Base-by-base conservation (phyloP, 768 basidiomycete genomes). In the Naganishia vaughanmartiniae region DNA sequence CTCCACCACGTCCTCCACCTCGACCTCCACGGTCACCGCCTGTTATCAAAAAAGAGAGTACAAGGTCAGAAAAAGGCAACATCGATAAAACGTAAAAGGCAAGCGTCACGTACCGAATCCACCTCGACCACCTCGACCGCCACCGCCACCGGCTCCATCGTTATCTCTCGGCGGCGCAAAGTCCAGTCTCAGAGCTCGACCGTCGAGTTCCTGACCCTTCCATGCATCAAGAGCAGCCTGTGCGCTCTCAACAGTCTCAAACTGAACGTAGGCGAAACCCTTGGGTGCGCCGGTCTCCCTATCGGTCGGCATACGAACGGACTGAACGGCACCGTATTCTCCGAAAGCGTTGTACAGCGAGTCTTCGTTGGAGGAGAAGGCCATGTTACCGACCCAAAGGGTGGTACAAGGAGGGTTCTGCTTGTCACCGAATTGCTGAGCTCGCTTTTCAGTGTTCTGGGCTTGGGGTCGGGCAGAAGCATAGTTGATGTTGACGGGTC, bases 261-360 rank as follows among this genome's bases (percentile, higher is more conserved):
- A 96, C 82, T 97, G 93, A 78, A 99, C 90, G 82, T 98, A 98
- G 26, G 89, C 96, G 82, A 95, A 98, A 76, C 96, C 96, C 82
- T 97, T 98, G 55, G 91, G 89, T 72, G 85, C 86, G 33, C 93
- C 93, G 9, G 90, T 86, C 60, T 99, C 96, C 74, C 91, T 85
- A 81, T 98, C 93, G 46, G 93, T 96, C 34, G 93, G 93, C 60
- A 99, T 83, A 68, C 93, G 87, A 48, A 97, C 91, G 77, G 84
- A 89, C 84, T 90, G 90, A 72, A 96, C 87, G 53, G 87, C 85
- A 69, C 92, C 92, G 79, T 89, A 89, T 78, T 93, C 92, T 73
- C 87, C 89, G 82, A 98, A 99, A 75, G 88, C 85, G 80, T 90
- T 87, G 92, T 93, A 97, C 39, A 97, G 84, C 17, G 84, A 82